Base-by-base conservation (phyloP, 2,329 filamentous ascomycete genomes). In the Stagonosporopsis rhizophila region DNA sequence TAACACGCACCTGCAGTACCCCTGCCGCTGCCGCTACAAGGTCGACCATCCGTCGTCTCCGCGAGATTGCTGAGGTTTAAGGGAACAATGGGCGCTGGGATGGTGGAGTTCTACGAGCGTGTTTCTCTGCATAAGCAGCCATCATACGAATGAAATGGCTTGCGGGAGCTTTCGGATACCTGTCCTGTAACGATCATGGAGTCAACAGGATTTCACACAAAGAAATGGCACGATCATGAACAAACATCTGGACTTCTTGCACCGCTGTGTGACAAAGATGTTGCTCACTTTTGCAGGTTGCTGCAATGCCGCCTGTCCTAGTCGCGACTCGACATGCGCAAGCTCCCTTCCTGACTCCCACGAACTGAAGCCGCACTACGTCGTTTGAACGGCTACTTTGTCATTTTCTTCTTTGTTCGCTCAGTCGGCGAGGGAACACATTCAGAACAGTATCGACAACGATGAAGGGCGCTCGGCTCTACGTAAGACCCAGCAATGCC, bases 51-150 rank as follows among this genome's bases (percentile, higher is more conserved):
- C 91, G 93, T 84, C 90, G 93, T 88, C 87, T 97, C 84, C 90
- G 93, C 80, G 93, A 97, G 85, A 96, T 96, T 84, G 91, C 91
- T 79, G 93, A 96, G 88, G 91, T 96, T 83, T 94, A 91, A 85
- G 63, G 67, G 58, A 66, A 56, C 54, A 62, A 65, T 62, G 60
- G 62, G 63, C 59, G 66, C 53, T 65, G 67, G 71, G 65, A 61
- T 61, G 68, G 66, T 61, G 71, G 72, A 68, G 71, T 74, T 73
- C 61, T 66, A 71, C 63, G 58, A 71, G 66, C 62, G 65, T 72
- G 58, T 73, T 74, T 74, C 70, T 68, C 62, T 65, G 61, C 65
- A 69, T 65, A 60, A 67, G 67, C 64, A 65, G 60, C 61, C 67
- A 67, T 68, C 58, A 63, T 61, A 65, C 63, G 60, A 70, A 45